Conservation (phyloP, 768 basidiomycete species). For the Lactarius sp. region DNA sequence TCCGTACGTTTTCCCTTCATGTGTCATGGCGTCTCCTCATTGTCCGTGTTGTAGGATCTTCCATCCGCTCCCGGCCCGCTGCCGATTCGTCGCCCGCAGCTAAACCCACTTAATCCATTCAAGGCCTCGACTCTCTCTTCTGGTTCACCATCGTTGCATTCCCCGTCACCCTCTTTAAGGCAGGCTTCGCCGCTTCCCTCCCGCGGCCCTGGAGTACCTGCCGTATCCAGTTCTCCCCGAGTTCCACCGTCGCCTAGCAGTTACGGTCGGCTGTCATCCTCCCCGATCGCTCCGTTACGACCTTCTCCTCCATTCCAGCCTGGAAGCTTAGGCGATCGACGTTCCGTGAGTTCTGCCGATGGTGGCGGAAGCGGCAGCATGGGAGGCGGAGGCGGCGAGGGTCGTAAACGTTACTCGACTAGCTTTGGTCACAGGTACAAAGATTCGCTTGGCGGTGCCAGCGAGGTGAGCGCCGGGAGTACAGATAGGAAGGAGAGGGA, state of each 20-base stretch:
- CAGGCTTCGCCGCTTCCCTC: constrained; percentile 43
- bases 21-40: constrained; percentile 5
- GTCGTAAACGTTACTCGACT: constrained; percentile 66
- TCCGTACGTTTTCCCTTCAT: constrained; percentile 30
- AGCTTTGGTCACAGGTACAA: constrained; percentile 72
- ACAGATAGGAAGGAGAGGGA: constrained; percentile 29
- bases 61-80: constrained; percentile 38
- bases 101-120: constrained; percentile 44
- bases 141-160: constrained; percentile 46
- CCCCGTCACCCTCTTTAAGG: constrained; percentile 44
- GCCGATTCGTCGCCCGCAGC: constrained; percentile 42
- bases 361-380: constrained; percentile 19
- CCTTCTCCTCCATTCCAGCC: constrained; percentile 40
- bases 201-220: constrained; percentile 34
- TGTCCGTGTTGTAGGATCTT: constrained; percentile 31
- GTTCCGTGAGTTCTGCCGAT: constrained; percentile 34
- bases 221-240: constrained; percentile 37
- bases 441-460: constrained; percentile 36
- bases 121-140: constrained; percentile 46
- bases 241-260: constrained; percentile 39
- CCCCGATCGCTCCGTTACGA: constrained; percentile 35
- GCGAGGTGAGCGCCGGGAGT: constrained; percentile 39
- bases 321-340: constrained; percentile 40
- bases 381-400: constrained; percentile 24
- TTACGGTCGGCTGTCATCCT: constrained; percentile 29